Base-by-base conservation (phyloP, 140 eudicot genomes). In the Flaveria floridana region DNA sequence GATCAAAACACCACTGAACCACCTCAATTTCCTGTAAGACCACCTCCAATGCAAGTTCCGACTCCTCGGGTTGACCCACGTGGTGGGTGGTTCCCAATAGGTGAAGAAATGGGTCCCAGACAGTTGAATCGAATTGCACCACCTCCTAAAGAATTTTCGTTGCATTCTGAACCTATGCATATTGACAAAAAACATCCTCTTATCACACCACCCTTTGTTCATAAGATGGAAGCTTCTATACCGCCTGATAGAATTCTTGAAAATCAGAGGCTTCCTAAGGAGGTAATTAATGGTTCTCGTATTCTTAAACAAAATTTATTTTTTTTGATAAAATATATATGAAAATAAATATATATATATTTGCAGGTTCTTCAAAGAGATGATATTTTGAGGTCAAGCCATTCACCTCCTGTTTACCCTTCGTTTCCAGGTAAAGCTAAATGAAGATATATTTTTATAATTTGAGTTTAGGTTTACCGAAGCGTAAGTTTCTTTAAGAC, bases 21-120 rank as follows among this genome's bases (percentile, higher is more conserved):
- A 70, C 79, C 80, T 69, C 86, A 79, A 51, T 85, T 90, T 86
- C 84, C 99, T 37, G 83, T 75, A 7, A 81, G 96, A 66, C 85
- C 93, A 64, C 82, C 95, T 30, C 85, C 97, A 46, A 75, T 90
- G 82, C 96, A 74, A 71, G 91, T 73, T 69, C 30, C 91, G 3
- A 84, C 83, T 67, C 92, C 95, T 25, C 83, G 83, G 69, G 84
- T 74, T 3, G 96, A 86, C 77, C 78, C 89, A 76, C 91, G 84
- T 70, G 87, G 92, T 59, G 83, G 82, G 39, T 91, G 96, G 95
- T 91, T 87, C 46, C 89, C 99, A 4, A 87, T 67, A 64, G 95
- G 91, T 77, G 97, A 89, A 70, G 95, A 95, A 72, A 84, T 91
- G 83, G 94, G 89, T 71, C 83, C 90, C 4, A 75, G 92, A 76